Conservation (phyloP, 164 flowering plant species). For the Annona cherimola region DNA sequence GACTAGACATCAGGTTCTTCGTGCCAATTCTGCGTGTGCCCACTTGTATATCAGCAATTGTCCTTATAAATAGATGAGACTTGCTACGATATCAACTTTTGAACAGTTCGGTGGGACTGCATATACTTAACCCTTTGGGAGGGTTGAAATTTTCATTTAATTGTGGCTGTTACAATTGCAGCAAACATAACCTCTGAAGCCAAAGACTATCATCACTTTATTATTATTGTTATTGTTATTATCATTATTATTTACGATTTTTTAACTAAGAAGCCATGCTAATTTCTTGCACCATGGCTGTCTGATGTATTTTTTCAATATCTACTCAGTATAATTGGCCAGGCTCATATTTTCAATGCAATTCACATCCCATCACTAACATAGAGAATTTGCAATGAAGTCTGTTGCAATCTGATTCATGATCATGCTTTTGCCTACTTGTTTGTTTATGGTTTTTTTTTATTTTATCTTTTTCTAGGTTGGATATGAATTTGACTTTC, state of each 20-base stretch:
- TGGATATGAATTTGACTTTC: conserved; percentile 91
- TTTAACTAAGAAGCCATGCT: too few relatives aligned
- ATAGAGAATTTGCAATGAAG: not conserved
- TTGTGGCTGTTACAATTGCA: too few relatives aligned
- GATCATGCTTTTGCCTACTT: not conserved
- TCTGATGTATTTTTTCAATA: too few relatives aligned
- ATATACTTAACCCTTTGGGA: too few relatives aligned
- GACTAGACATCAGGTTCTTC: not conserved
- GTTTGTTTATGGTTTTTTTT: not conserved
- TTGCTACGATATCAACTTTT: not conserved
- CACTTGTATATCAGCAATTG: not conserved
- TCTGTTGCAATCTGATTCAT: not conserved
- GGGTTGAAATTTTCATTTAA: too few relatives aligned
- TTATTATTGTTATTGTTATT: too few relatives aligned
- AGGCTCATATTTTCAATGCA: not conserved
- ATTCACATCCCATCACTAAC: not conserved
- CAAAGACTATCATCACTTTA: too few relatives aligned
- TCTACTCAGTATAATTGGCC: not conserved
- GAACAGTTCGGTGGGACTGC: too few relatives aligned
- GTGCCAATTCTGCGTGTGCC: not conserved
- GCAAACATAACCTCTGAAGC: too few relatives aligned
- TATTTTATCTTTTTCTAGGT: conserved; percentile 35
- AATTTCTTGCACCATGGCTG: too few relatives aligned
- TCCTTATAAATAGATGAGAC: not conserved
- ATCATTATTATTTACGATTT: too few relatives aligned